These are phyloP conservation scores for Inga laurina DNA, from an alignment of 306 rosid genomes.

Conservation along the genomic window DNA sequence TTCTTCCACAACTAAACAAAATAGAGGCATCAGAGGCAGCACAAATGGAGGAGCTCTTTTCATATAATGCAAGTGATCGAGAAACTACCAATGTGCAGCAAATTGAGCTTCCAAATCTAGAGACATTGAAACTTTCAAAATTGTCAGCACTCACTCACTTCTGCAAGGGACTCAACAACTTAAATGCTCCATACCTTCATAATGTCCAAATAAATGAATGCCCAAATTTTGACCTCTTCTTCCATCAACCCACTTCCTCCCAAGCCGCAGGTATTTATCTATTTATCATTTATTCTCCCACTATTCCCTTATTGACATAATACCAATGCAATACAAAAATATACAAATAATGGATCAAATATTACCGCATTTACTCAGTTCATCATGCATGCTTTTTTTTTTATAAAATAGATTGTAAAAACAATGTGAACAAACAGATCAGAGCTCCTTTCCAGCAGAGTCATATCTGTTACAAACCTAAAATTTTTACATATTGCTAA, in stretches of 20 bases:
- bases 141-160: background rate
- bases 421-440: too few species aligned
- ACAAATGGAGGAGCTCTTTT: background rate
- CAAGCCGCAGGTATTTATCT: background rate
- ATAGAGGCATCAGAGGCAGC: background rate
- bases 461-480: too few species aligned
- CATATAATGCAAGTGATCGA: background rate
- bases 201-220: background rate
- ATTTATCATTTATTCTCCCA: background rate
- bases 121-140: background rate
- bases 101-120: background rate
- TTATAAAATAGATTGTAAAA: too few species aligned
- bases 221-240: background rate
- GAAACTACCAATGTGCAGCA: background rate
- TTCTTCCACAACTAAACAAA: rapidly evolving
- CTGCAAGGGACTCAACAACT: background rate
- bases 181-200: background rate
- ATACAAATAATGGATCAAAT: too few species aligned
- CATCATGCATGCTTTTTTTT: too few species aligned
- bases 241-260: background rate
- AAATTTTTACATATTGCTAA: too few species aligned
- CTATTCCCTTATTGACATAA: background rate
- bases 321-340: too few species aligned
- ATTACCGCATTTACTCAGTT: too few species aligned
- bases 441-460: too few species aligned